Base-by-base conservation (phyloP, 2,329 filamentous ascomycete species). In the Arthroderma sp. region DNA sequence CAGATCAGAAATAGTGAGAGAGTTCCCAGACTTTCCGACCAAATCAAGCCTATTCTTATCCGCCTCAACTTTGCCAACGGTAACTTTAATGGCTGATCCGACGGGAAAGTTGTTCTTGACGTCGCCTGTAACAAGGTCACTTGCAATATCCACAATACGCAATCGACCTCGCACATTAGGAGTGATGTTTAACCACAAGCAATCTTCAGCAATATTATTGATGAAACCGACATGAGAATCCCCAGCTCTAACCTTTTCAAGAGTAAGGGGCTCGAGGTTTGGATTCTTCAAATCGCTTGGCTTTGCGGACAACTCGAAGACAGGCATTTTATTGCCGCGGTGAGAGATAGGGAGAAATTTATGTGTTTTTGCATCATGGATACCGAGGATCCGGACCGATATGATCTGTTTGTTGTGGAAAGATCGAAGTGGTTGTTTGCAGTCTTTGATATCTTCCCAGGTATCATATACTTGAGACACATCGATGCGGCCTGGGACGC, bases 341-440 rank as follows among this genome's bases (percentile, higher is more conserved):
- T 96, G 89, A 33, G 83, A 84, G 55, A 98, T 85, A 2, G 91
- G 88, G 36, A 98, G 71, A 67, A 94, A 98, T 38, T 83, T 80
- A 63, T 95, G 85, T 55, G 85, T 93, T 52, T 83, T 81, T 41
- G 87, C 84, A 64, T 95, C 87, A 58, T 96, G 89, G 30, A 93
- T 74, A 50, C 88, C 89, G 32, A 96, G 71, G 33, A 95, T 75
- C 57, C 80, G 83, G 34, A 88, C 87, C 9, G 75, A 68, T 29
- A 95, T 65, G 38, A 79, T 67, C 47, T 89, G 77, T 53, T 84
- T 83, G 42, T 73, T 69, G 49, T 77, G 74, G 65, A 94, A 93
- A 50, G 75, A 74, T 45, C 72, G 70, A n/a, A 96, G 70, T 1
- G 91, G 89, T 29, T 78, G 72, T 63, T 89, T 94, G 47, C 80